Conservation (phyloP, 2,329 filamentous ascomycete genomes). For the Neonectria punicea region DNA sequence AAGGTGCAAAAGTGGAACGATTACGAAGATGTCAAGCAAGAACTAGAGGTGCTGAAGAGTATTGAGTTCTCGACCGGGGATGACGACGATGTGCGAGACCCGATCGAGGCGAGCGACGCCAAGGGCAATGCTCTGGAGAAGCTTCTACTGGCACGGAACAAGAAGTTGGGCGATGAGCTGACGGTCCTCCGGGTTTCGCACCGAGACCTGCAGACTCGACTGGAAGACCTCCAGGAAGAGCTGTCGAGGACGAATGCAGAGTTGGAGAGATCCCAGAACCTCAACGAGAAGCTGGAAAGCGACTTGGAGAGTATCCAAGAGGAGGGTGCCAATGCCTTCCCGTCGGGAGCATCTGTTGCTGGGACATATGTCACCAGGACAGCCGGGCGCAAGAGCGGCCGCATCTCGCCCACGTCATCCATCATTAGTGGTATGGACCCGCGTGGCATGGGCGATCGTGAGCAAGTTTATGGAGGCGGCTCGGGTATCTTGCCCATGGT, state of each 20-base stretch:
- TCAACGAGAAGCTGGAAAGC: slow-evolving; percentile 91
- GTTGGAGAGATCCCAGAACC: slow-evolving; percentile 82
- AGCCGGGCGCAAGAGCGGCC: slow-evolving; percentile 71
- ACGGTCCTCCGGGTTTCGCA: slow-evolving; percentile 94
- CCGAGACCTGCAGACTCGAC: slow-evolving; percentile 84
- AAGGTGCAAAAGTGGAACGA: slow-evolving; percentile 92
- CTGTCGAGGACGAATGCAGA: slow-evolving; percentile 86
- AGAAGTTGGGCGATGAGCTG: slow-evolving; percentile 94
- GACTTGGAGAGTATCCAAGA: slow-evolving; percentile 90
- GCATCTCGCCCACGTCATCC: slow-evolving; percentile 90
- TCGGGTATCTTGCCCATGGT: slow-evolving; percentile 97
- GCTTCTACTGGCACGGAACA: slow-evolving; percentile 90
- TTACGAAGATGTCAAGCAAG: slow-evolving; percentile 96
- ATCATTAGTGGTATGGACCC: slow-evolving; percentile 98
- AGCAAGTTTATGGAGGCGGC: slow-evolving; percentile 74
- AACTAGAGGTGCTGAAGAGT: slow-evolving; percentile 95
- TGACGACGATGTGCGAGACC: slow-evolving; percentile 72
- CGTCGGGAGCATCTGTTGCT: slow-evolving; percentile 90
- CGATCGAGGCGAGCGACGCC: slow-evolving; percentile 49
- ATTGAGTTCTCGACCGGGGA: slow-evolving; percentile 96
- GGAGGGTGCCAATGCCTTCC: slow-evolving; percentile 84
- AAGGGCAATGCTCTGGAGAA: slow-evolving; percentile 89
- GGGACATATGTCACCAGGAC: slow-evolving; percentile 82
- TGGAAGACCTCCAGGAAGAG: slow-evolving; percentile 85
- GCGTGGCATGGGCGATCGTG: slow-evolving; percentile 61